phyloP scores from a whole-genome alignment of 768 basidiomycete genomes.

The Hortiboletus campestris region DNA sequence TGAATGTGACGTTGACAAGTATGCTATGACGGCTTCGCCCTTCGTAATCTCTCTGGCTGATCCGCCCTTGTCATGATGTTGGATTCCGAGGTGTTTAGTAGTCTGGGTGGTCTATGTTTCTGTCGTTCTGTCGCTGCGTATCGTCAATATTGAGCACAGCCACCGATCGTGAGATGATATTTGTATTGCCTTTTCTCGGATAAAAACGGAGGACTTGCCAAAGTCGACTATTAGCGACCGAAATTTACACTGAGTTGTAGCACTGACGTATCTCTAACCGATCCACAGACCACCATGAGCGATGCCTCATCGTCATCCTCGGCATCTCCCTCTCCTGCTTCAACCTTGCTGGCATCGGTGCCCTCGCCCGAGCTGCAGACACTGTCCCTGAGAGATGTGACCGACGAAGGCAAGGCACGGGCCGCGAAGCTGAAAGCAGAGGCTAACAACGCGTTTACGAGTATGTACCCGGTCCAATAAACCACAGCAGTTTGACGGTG shows the following conservation, averaged over 20 bases:
- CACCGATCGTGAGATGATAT: constrained; percentile 31
- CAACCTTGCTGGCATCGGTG: constrained; percentile 53
- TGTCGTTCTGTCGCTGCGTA: neutral
- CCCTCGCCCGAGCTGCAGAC: constrained; percentile 59
- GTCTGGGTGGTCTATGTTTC: neutral
- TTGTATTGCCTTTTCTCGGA: constrained; percentile 11
- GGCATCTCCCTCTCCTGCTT: constrained; percentile 43
- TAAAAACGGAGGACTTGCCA: neutral
- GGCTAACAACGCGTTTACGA: constrained; percentile 85
- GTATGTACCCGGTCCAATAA: constrained; percentile 34
- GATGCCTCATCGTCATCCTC: constrained; percentile 26
- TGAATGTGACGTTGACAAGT: neutral
- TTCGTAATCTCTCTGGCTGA: neutral
- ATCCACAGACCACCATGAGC: constrained; percentile 19
- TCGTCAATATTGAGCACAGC: constrained; percentile 17
- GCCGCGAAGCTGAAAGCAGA: constrained; percentile 74
- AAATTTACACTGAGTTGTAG: neutral
- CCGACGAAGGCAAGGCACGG: constrained; percentile 66
- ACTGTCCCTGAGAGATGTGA: constrained; percentile 54
- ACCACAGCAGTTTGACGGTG: neutral
- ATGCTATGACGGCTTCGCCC: neutral
- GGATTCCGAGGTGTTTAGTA: neutral
- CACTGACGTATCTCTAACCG: neutral
- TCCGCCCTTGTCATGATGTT: neutral
- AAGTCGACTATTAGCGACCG: neutral